Percentiles rank a stretch among this genome's conserved stretches.
These are phyloP conservation scores for Aureobasidium sp. DNA, from an alignment of 2,329 filamentous ascomycete genomes.

Conservation along the genomic window DNA sequence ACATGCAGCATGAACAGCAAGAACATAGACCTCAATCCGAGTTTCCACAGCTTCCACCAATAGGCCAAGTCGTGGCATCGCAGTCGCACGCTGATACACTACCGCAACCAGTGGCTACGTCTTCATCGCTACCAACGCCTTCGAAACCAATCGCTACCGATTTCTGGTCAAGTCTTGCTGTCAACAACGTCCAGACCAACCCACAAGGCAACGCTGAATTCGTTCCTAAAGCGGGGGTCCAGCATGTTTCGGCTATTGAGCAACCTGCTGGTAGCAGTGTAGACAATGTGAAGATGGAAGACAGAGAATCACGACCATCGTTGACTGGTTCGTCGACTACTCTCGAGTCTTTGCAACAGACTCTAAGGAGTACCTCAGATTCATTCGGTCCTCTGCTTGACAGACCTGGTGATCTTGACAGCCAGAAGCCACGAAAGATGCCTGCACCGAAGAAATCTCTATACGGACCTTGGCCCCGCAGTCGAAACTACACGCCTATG, in stretches of 20 bases:
- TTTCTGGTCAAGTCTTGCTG: constrained; percentile 12
- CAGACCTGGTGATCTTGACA: not conserved
- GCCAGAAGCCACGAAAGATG: not conserved
- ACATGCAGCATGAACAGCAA: not conserved
- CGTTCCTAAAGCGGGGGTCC: not conserved
- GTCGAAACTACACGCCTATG: constrained; percentile 8
- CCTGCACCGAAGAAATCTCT: constrained; percentile 11
- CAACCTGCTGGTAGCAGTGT: not conserved
- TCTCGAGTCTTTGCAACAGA: not conserved
- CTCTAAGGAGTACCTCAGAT: constrained; percentile 3
- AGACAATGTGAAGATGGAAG: not conserved
- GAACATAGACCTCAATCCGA: not conserved
- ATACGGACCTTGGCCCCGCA: constrained; percentile 9
- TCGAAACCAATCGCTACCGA: not conserved
- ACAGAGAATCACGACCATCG: not conserved
- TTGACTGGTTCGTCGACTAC: not conserved
- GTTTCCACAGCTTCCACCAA: not conserved
- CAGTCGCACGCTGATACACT: not conserved
- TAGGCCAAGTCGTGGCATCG: constrained; percentile 6
- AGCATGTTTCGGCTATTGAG: not conserved
- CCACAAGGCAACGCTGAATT: constrained; percentile 7
- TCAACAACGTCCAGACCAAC: not conserved
- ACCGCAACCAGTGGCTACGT: not conserved
- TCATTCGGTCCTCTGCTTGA: constrained; percentile 8
- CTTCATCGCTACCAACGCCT: not conserved